A percentile compares a stretch with the other conserved stretches of the same genome.
Evolutionary conservation across 257 asterid species (phyloP).

Genomic region (Nicotiana attenuata): DNA sequence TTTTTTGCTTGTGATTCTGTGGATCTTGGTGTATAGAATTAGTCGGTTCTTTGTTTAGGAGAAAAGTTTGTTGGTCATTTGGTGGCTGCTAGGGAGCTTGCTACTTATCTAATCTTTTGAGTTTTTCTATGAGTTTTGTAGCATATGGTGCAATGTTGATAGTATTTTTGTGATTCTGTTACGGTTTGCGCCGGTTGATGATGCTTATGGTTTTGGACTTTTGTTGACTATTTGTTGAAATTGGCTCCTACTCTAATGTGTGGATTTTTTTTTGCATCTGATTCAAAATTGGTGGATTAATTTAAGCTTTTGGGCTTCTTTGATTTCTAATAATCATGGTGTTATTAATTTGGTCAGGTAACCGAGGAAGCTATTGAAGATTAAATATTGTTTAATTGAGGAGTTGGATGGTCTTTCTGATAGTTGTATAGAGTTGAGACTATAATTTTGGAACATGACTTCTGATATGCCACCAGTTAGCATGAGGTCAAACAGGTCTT

Average conservation of each 20-base stretch:
- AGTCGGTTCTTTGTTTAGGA: neutral
- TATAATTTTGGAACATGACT: conserved; percentile 31
- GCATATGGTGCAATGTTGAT: conserved; percentile 4
- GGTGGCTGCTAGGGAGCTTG: neutral
- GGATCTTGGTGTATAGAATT: neutral
- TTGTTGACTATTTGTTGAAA: neutral
- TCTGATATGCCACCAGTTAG: conserved; percentile 54
- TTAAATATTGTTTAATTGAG: conserved; percentile 6
- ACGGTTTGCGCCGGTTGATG: neutral
- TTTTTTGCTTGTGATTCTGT: neutral
- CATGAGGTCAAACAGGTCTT: conserved; percentile 75
- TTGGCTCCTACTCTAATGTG: neutral
- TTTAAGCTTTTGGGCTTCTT: neutral
- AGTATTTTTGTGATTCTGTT: neutral
- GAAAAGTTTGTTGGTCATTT: neutral
- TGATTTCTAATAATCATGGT: neutral
- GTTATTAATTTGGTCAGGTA: neutral
- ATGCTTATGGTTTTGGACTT: neutral
- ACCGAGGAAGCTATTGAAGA: neutral
- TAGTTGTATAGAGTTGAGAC: neutral
- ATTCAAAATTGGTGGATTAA: neutral
- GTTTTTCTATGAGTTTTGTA: neutral
- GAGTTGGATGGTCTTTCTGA: conserved; percentile 15
- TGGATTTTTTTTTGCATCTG: neutral
- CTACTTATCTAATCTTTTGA: neutral